These are phyloP conservation scores for Scutellaria galericulata DNA, from an alignment of 257 asterid genomes.

Conservation along the genomic window DNA sequence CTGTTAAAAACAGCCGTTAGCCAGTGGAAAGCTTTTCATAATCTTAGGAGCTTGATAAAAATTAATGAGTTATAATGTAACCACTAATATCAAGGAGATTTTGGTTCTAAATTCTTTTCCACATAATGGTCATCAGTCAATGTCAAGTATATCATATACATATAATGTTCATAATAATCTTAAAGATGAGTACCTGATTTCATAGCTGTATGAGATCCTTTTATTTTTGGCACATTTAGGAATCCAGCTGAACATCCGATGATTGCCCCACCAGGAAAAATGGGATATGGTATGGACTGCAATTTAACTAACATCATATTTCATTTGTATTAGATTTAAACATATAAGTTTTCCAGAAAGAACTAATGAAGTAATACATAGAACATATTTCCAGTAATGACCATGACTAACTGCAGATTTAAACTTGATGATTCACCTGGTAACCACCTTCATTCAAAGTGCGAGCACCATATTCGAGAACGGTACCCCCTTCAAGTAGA, in stretches of 20 bases:
- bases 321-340: constrained; percentile 34
- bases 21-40: constrained; percentile 18
- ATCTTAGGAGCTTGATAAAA: constrained; percentile 5
- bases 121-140: not conserved
- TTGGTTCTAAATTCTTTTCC: not conserved
- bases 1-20: not conserved
- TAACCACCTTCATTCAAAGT: constrained; percentile 95
- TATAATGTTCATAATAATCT: constrained; percentile 19
- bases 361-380: not conserved
- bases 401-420: constrained; percentile 12
- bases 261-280: constrained; percentile 99
- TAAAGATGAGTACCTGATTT: constrained; percentile 74
- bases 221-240: constrained; percentile 92
- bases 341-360: not conserved
- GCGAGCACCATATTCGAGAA: constrained; percentile 96
- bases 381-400: not conserved
- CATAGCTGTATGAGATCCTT: constrained; percentile 99
- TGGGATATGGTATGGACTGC: constrained; percentile 99
- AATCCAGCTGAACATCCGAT: constrained; percentile 99
- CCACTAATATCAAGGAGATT: not conserved
- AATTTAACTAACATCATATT: constrained; percentile 67
- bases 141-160: constrained; percentile 11
- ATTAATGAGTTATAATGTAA: not conserved
- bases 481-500: constrained; percentile 84
- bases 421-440: constrained; percentile 62